These are phyloP conservation scores for Grosmannia serpens DNA, from an alignment of 2,329 filamentous ascomycete genomes.

Conservation along the genomic window DNA sequence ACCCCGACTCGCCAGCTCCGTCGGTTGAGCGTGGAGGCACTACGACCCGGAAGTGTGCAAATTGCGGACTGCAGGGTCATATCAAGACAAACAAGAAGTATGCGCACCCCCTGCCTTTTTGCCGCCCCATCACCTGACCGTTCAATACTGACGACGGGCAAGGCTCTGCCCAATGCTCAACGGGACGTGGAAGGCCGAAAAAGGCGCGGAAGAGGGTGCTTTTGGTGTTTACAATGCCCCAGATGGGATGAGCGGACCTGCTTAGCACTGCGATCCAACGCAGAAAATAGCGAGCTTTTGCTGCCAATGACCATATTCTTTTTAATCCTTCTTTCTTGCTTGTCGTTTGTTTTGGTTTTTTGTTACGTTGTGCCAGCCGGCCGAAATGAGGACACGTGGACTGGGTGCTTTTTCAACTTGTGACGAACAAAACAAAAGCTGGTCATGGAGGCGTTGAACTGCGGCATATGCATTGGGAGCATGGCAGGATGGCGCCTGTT, in stretches of 20 bases:
- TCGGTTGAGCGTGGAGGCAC: constrained; percentile 47
- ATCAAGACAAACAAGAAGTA: constrained; percentile 98
- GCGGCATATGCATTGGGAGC: neutral
- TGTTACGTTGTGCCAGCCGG: neutral
- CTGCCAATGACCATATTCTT: neutral
- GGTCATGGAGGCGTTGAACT: neutral
- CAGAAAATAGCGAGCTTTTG: neutral
- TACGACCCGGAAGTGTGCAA: constrained; percentile 88
- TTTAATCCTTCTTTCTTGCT: neutral
- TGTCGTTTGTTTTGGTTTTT: neutral
- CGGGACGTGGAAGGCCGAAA: constrained; percentile 59
- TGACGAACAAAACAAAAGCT: neutral
- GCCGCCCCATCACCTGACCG: constrained; percentile 7
- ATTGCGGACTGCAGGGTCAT: constrained; percentile 91
- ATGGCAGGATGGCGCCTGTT: neutral
- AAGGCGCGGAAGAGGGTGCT: constrained; percentile 43
- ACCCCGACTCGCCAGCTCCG: constrained; percentile 39
- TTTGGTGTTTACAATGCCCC: constrained; percentile 40
- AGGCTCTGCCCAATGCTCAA: constrained; percentile 71
- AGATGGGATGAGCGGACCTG: constrained; percentile 7
- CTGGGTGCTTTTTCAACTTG: neutral
- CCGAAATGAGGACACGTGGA: neutral
- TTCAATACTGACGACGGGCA: constrained; percentile 30
- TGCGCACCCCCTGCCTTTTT: constrained; percentile 29
- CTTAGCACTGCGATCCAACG: neutral